Evolutionary conservation across 306 rosid species (phyloP).

Genomic region (Potentilla sterilis): DNA sequence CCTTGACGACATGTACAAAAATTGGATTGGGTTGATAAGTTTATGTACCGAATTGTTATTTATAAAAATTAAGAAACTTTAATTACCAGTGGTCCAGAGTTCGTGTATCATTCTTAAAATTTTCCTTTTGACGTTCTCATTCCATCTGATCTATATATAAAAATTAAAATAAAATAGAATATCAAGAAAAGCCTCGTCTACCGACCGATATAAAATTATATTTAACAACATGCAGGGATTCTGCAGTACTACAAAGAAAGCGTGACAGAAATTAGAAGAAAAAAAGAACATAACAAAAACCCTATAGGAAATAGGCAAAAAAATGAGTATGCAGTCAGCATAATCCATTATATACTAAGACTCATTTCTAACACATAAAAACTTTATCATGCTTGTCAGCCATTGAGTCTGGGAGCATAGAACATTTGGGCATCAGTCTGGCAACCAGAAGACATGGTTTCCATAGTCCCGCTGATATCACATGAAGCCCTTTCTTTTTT

Average conservation of each 20-base stretch:
- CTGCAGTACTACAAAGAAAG: neutral
- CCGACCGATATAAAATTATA: neutral
- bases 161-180: too few species aligned
- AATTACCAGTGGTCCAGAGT: too few species aligned
- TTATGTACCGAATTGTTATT: too few species aligned
- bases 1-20: too few species aligned
- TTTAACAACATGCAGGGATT: neutral
- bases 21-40: too few species aligned
- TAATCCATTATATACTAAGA: neutral
- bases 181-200: neutral
- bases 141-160: neutral
- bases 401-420: neutral
- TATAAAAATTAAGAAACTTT: too few species aligned
- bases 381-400: neutral
- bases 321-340: neutral
- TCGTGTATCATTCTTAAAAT: too few species aligned
- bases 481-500: neutral
- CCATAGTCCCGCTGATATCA: conserved; percentile 13
- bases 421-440: neutral
- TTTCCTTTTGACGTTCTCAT: neutral
- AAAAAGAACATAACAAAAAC: neutral
- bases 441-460: conserved; percentile 25
- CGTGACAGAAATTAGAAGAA: neutral
- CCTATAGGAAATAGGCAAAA: neutral
- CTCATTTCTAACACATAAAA: neutral